Evolutionary conservation across 345 rosid genomes (phyloP).

Genomic region (Moringa oleifera): DNA sequence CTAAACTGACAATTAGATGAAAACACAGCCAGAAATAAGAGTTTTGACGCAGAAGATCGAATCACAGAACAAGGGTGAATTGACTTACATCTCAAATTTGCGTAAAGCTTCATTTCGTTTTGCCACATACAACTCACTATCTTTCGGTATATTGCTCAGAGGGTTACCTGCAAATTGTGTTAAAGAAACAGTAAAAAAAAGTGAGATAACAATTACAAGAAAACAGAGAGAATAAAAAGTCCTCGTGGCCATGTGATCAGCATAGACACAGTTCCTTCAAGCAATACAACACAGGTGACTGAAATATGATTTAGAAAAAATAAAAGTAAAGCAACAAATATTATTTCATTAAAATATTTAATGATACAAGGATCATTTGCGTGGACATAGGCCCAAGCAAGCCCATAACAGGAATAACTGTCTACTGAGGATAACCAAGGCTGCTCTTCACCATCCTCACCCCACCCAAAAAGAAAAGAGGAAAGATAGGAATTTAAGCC

Average conservation of each 20-base stretch:
- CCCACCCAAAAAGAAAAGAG: neutral
- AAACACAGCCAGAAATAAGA: neutral
- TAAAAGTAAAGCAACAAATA: neutral
- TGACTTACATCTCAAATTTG: conserved; percentile 77
- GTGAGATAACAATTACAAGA: neutral
- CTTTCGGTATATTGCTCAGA: conserved; percentile 70
- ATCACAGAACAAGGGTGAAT: neutral
- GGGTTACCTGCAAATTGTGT: conserved; percentile 43
- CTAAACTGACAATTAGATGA: conserved; percentile 43
- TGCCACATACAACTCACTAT: conserved; percentile 60
- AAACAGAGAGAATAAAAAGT: neutral
- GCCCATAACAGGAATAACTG: neutral
- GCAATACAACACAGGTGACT: neutral
- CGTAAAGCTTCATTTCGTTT: conserved; percentile 72
- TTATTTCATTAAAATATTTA: no score
- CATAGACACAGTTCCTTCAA: neutral
- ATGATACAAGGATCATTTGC: no score
- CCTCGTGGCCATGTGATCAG: neutral
- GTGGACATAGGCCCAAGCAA: no score
- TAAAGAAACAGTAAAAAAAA: neutral
- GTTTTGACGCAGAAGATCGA: neutral
- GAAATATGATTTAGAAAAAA: neutral
- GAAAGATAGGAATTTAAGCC: neutral
- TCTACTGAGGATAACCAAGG: neutral
- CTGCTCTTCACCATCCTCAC: neutral